Evolutionary conservation across 2,329 filamentous ascomycete genomes (phyloP).

Genomic region (Coniochaeta ligniaria): DNA sequence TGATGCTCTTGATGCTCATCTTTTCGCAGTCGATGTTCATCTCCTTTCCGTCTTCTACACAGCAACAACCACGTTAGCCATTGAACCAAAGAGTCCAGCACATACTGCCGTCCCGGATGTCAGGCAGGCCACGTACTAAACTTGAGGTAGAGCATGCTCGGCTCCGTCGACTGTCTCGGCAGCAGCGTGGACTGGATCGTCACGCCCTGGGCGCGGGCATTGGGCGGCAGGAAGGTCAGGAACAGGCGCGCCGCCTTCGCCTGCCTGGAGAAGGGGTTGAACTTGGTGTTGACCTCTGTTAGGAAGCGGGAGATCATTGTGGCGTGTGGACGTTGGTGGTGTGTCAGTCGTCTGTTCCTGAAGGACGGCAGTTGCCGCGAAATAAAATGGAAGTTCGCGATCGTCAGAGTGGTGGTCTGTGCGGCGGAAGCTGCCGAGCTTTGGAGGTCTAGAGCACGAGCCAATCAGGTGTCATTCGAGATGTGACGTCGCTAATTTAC

Average conservation of each 20-base stretch:
- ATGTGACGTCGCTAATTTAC: too few relatives aligned
- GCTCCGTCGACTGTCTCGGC: conserved; percentile 57
- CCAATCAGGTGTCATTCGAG: too few relatives aligned
- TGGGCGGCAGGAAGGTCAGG: conserved; percentile 75
- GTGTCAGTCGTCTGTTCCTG: not conserved
- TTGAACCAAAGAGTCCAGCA: too few relatives aligned
- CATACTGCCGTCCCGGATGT: too few relatives aligned
- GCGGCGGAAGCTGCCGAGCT: not conserved
- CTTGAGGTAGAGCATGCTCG: conserved; percentile 66
- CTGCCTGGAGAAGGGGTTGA: conserved; percentile 82
- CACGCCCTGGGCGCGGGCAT: conserved; percentile 66
- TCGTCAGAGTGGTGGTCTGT: not conserved
- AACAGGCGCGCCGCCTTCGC: conserved; percentile 83
- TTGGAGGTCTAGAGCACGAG: not conserved
- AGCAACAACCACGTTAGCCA: too few relatives aligned
- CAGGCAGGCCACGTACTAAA: conserved; percentile 59
- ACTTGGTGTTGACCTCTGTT: conserved; percentile 75
- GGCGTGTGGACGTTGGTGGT: conserved; percentile 1
- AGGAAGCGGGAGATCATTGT: conserved; percentile 79
- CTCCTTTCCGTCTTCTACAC: conserved; percentile 82
- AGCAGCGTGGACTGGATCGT: conserved; percentile 72
- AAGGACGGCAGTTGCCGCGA: not conserved
- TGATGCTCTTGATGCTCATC: conserved; percentile 76
- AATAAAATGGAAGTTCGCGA: not conserved
- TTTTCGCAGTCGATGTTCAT: conserved; percentile 75